Percentiles rank a stretch among this genome's conserved stretches.
Evolutionary conservation across 192 early-diverging fungal species (phyloP).

Genomic region (Cetraspora pellucida): DNA sequence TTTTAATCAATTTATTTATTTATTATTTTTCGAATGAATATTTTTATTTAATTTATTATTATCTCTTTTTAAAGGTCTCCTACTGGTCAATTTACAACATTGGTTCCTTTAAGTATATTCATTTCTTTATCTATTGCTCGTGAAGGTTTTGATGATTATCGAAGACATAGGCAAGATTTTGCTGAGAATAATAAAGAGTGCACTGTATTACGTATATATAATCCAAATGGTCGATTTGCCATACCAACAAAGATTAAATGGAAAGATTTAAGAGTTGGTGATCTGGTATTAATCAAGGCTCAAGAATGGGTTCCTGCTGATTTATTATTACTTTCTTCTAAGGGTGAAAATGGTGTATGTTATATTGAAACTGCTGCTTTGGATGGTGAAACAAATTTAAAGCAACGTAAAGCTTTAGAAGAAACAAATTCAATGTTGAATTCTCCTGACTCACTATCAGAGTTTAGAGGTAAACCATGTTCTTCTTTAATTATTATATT

Average conservation of each 20-base stretch:
- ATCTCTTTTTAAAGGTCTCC: slow-evolving; percentile 51
- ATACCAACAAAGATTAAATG: slow-evolving; percentile 50
- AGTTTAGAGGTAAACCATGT: slow-evolving; percentile 45
- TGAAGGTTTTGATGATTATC: slow-evolving; percentile 74
- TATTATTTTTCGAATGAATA: too few species aligned
- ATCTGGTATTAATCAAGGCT: slow-evolving; percentile 72
- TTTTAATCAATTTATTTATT: too few species aligned
- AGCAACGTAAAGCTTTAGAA: slow-evolving; percentile 75
- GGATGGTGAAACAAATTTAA: slow-evolving; percentile 90
- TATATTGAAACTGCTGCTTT: slow-evolving; percentile 86
- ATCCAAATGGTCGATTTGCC: slow-evolving; percentile 45
- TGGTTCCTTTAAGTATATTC: slow-evolving; percentile 73
- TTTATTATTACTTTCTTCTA: slow-evolving; percentile 69
- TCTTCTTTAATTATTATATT: slow-evolving; percentile 29
- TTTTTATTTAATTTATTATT: too few species aligned
- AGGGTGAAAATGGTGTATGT: slow-evolving; percentile 73
- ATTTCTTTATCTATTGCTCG: slow-evolving; percentile 76
- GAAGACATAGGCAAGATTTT: slow-evolving; percentile 67
- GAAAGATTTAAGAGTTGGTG: slow-evolving; percentile 76
- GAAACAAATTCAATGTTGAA: slow-evolving; percentile 55
- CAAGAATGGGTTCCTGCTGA: slow-evolving; percentile 85
- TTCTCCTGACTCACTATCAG: slow-evolving; percentile 50
- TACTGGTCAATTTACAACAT: slow-evolving; percentile 78
- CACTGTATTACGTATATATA: slow-evolving; percentile 51
- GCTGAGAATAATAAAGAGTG: slow-evolving; percentile 63